Evolutionary conservation across 2,329 filamentous ascomycete species (phyloP).

Genomic region (Curvularia lunata): DNA sequence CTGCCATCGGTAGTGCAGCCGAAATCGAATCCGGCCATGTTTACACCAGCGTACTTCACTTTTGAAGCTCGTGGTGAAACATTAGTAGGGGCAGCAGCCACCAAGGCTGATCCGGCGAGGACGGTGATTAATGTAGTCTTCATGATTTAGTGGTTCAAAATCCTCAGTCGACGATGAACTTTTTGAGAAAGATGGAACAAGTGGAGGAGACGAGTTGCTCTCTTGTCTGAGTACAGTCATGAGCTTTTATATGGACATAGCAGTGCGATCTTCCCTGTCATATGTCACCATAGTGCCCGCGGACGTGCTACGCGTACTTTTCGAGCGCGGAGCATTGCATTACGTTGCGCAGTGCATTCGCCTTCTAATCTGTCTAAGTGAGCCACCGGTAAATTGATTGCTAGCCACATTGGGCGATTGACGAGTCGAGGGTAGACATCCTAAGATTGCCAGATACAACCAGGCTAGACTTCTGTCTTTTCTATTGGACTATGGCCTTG

Average conservation of each 20-base stretch:
- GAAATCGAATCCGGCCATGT: constrained; percentile 59
- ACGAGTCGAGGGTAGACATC: neutral
- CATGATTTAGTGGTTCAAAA: neutral
- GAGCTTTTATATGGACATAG: neutral
- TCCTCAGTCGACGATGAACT: neutral
- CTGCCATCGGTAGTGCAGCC: constrained; percentile 43
- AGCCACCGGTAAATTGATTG: neutral
- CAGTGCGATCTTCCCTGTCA: neutral
- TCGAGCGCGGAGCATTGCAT: neutral
- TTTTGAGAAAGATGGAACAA: neutral
- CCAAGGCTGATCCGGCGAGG: neutral
- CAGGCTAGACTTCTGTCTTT: neutral
- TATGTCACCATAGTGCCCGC: neutral
- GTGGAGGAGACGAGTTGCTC: neutral
- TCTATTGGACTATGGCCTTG: neutral
- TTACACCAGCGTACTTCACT: constrained; percentile 45
- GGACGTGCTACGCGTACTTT: neutral
- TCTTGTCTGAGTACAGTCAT: neutral
- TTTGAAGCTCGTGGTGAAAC: neutral
- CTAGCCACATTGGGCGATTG: neutral
- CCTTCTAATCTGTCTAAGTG: neutral
- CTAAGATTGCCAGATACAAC: neutral
- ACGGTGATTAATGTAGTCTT: neutral
- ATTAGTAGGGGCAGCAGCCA: constrained; percentile 1
- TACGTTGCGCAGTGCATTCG: neutral